Base-by-base conservation (phyloP, 192 early-diverging fungal species). In the Backusella luteola region DNA sequence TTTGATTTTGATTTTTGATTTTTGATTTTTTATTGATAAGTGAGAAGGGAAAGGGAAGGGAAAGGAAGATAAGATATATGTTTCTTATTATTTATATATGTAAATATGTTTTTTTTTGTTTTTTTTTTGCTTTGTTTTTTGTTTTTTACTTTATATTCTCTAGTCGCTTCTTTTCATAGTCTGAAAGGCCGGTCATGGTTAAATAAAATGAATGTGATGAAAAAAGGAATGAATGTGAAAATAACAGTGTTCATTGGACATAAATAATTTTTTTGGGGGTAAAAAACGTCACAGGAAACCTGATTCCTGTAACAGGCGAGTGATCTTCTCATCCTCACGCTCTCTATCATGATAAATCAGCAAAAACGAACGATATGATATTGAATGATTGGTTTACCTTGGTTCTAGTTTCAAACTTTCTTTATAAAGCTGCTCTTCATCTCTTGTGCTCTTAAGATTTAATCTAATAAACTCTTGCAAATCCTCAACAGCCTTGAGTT, bases 341-440 rank as follows among this genome's bases (percentile, higher is more conserved):
- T 94, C 93, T 78, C 91, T 86, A 53, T 66, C 29, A 35, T 59
- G 42, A 42, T 49, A 34, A 73, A 74, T 23, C 12, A 29, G 26
- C 15, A 21, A 73, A 21, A 14, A 19, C 9, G 15, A 29, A 59
- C n/a, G 41, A 26, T 17, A 63, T 4, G n/a, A 15, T 7, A 15
- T n/a, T 7, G 21, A 35, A 42, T 8, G 19, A 49, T 49, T 19
- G 46, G 6, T 5, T 78, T 81, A 82, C 86, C 90, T 87, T 53
- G 95, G 95, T 83, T 97, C 95, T 38, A 97, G 80, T 29, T 82
- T 88, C 59, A 93, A 85, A 83, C 91, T 93, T 84, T 91, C 89
- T 66, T 94, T 89, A 83, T 94, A 96, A n/a, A 95, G 84, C 74
- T 90, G 90, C 69, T 85, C 84, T n/a, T 93, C 91, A 71, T 92